These are phyloP conservation scores for Leonotis leonurus DNA, from an alignment of 257 asterid species.

Conservation along the genomic window DNA sequence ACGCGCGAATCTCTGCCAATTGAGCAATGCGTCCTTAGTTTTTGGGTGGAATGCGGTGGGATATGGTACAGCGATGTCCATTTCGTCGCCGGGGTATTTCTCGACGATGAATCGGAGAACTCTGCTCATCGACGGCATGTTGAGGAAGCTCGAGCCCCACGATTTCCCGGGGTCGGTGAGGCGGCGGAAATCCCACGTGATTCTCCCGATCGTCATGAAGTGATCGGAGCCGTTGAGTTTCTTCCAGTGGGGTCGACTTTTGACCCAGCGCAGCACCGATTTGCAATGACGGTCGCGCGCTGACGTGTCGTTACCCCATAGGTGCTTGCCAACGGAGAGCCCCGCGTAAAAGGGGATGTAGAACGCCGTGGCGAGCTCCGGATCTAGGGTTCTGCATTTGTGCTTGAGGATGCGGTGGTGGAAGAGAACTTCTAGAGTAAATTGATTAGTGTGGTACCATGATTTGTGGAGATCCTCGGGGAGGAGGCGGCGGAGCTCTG, in stretches of 20 bases:
- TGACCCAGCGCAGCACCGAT: constrained; percentile 55
- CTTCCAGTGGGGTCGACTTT: constrained; percentile 44
- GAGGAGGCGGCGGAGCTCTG: constrained; percentile 45
- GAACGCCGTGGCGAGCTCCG: constrained; percentile 75
- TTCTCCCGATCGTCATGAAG: constrained; percentile 59
- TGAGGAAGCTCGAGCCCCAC: constrained; percentile 75
- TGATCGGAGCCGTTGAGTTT: constrained; percentile 72
- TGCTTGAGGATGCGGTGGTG: constrained; percentile 63
- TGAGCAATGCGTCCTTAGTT: constrained; percentile 22
- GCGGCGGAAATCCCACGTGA: constrained; percentile 83
- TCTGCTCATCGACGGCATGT: constrained; percentile 58
- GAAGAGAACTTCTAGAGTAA: constrained; percentile 55
- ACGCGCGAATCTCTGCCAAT: constrained; percentile 58
- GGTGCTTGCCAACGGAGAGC: constrained; percentile 54
- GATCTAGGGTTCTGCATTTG: constrained; percentile 57
- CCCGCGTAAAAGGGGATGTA: constrained; percentile 94
- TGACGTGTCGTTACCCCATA: constrained; percentile 45
- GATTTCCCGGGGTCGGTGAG: constrained; percentile 41
- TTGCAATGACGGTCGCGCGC: constrained; percentile 54
- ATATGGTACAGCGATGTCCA: constrained; percentile 74
- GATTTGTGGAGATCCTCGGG: constrained; percentile 51
- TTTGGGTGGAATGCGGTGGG: constrained; percentile 91
- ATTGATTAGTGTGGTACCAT: constrained; percentile 89
- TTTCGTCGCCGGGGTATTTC: constrained; percentile 61
- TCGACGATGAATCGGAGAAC: constrained; percentile 56